These are phyloP conservation scores for Pisolithus tinctorius DNA, from an alignment of 768 basidiomycete genomes.

Conservation along the genomic window DNA sequence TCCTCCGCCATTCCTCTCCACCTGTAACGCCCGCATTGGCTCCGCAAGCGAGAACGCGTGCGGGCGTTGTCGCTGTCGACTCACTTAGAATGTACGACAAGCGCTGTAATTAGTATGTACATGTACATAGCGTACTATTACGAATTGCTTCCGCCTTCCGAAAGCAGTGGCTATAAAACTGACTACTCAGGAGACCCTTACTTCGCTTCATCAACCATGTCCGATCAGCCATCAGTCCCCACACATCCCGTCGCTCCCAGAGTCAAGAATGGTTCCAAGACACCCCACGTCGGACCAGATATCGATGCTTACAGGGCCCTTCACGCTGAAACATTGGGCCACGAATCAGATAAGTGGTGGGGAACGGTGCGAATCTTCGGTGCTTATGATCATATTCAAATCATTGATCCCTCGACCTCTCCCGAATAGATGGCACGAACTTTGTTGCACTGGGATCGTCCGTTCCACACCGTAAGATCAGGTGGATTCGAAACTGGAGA, in stretches of 20 bases:
- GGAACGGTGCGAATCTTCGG: conserved; percentile 45
- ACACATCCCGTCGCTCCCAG: conserved; percentile 76
- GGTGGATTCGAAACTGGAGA: conserved; percentile 84
- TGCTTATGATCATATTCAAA: neutral
- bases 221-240: conserved; percentile 30
- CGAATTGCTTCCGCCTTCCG: neutral
- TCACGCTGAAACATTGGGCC: conserved; percentile 69
- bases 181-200: neutral
- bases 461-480: conserved; percentile 79
- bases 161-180: neutral
- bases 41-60: neutral
- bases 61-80: neutral
- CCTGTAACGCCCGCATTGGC: neutral
- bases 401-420: neutral
- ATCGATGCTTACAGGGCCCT: conserved; percentile 63
- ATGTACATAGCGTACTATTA: too few species aligned
- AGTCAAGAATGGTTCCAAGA: conserved; percentile 53
- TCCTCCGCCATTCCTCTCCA: conserved; percentile 5
- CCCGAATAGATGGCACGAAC: conserved; percentile 56
- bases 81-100: too few species aligned
- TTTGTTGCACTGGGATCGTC: conserved; percentile 79
- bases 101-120: too few species aligned
- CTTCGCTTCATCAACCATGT: conserved; percentile 24
- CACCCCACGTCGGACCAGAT: conserved; percentile 74
- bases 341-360: conserved; percentile 85